phyloP scores from a whole-genome alignment of 176 grass and related monocot species.

The Pontederia paniculata region DNA sequence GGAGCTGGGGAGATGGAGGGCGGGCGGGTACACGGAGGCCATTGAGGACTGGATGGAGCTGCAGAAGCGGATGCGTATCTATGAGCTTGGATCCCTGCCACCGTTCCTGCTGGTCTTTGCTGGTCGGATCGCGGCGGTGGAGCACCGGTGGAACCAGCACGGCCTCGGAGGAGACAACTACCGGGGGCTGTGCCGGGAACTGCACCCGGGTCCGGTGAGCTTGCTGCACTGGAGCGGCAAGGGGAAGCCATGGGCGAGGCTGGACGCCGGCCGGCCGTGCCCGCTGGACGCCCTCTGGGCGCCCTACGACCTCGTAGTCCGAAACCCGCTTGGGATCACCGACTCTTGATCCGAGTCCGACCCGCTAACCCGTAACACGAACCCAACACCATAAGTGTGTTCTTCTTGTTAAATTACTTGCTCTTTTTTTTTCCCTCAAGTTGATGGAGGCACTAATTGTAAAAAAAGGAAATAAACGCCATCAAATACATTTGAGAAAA shows the following conservation, averaged over 20 bases:
- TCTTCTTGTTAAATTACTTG: not conserved
- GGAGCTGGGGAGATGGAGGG: constrained; percentile 62
- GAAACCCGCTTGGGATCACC: constrained; percentile 12
- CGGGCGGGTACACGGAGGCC: constrained; percentile 43
- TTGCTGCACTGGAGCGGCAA: constrained; percentile 95
- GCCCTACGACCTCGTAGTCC: constrained; percentile 64
- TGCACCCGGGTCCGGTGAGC: constrained; percentile 75
- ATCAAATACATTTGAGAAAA: no score
- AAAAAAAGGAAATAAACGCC: no score
- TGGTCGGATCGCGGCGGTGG: constrained; percentile 66
- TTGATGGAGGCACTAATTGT: no score
- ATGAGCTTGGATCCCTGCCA: constrained; percentile 72
- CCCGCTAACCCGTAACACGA: not conserved
- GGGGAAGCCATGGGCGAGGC: constrained; percentile 78
- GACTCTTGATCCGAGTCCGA: constrained; percentile 13
- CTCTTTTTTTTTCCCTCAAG: not conserved
- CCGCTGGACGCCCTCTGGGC: constrained; percentile 79
- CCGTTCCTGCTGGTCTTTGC: constrained; percentile 82
- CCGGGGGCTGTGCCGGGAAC: constrained; percentile 61
- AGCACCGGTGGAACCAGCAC: constrained; percentile 96
- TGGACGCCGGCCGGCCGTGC: constrained; percentile 60
- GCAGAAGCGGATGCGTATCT: constrained; percentile 76
- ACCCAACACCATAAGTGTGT: not conserved
- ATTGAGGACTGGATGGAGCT: constrained; percentile 96
- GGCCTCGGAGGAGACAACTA: constrained; percentile 85